A percentile compares a stretch with the other conserved stretches of the same genome.
Conservation (phyloP, 371 early-diverging fungal species). For the Mucor velutinosus region DNA sequence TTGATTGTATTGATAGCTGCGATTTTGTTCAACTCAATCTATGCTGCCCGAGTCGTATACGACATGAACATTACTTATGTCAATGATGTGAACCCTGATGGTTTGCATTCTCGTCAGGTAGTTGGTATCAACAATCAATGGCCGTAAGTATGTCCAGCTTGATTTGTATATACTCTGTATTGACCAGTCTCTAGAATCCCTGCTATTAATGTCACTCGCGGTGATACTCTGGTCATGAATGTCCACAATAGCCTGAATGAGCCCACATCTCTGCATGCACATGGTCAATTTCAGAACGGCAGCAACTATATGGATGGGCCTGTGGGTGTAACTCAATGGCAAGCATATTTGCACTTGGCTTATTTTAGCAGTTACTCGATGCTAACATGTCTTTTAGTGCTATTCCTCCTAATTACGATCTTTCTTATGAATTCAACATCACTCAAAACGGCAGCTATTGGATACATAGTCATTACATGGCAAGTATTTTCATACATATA, state of each 20-base stretch:
- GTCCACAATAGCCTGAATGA: slow-evolving; percentile 59
- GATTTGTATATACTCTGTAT: not conserved
- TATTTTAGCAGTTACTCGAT: not conserved
- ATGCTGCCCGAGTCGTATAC: slow-evolving; percentile 54
- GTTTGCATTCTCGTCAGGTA: slow-evolving; percentile 60
- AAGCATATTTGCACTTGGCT: not conserved
- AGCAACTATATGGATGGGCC: slow-evolving; percentile 70
- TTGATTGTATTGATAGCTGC: too few relatives aligned
- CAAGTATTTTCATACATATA: slow-evolving; percentile 1
- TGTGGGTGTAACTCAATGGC: slow-evolving; percentile 66
- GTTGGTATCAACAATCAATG: slow-evolving; percentile 78
- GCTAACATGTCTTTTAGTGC: slow-evolving; percentile 11
- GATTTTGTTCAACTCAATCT: too few relatives aligned
- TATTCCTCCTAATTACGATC: slow-evolving; percentile 46
- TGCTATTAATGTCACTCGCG: slow-evolving; percentile 39
- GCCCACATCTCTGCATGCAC: slow-evolving; percentile 66
- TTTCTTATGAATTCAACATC: slow-evolving; percentile 63
- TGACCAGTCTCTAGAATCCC: slow-evolving; percentile 49
- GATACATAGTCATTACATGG: slow-evolving; percentile 39
- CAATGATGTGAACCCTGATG: slow-evolving; percentile 72
- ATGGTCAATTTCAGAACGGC: slow-evolving; percentile 71
- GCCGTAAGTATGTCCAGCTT: slow-evolving; percentile 57
- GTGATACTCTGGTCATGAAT: slow-evolving; percentile 67
- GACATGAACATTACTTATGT: slow-evolving; percentile 74
- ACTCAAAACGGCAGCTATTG: slow-evolving; percentile 36